Evolutionary conservation across 352 stramenopile species (phyloP), one percentile per base, ranked within the genome.

Genomic region (Globisporangium spiculum): DNA sequence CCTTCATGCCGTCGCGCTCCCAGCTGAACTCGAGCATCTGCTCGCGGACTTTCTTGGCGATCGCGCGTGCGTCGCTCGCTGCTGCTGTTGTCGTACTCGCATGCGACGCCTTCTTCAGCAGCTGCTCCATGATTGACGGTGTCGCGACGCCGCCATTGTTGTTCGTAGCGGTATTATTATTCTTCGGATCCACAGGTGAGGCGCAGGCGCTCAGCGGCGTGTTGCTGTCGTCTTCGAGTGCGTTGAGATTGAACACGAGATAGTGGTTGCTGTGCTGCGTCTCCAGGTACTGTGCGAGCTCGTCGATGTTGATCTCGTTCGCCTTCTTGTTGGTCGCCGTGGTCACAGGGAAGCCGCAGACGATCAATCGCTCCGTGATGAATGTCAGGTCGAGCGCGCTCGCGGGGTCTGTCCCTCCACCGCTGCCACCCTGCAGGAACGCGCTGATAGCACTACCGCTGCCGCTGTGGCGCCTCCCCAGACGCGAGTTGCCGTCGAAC

Each of bases 21-120:
- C 88, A 93, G 58, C 79, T 81, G 67, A 94, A 96, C 62, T 96
- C 89, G 62, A 96, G 75, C 67, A 95, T 80, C 70, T 96, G 89
- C 52, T 92, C 80, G n/a, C 86, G 78, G 52, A 94, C 68, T 26
- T 83, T 81, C 10, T 80, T 73, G 6, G 80, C 83, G 46, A 90
- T 76, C 3, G 46, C 69, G 22, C 50, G 53, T n/a, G 34, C 44
- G 16, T 12, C 56, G 41, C 22, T 58, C 22, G 52, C 22, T 57
- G 58, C 24, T 34, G 16, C 10, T n/a, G 5, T 7, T 8, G 36
- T 22, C 16, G n/a, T 14, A 2, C n/a, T 20, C 8, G 27, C 26
- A 18, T 26, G 22, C 22, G 34, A 24, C 8, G 46, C 50, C 46
- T 36, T 63, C 30, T 46, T 71, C 20, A 66, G 50, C 12, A 74